These are phyloP conservation scores for Hirsutella rhossiliensis DNA, from an alignment of 2,329 filamentous ascomycete species.

Conservation along the genomic window DNA sequence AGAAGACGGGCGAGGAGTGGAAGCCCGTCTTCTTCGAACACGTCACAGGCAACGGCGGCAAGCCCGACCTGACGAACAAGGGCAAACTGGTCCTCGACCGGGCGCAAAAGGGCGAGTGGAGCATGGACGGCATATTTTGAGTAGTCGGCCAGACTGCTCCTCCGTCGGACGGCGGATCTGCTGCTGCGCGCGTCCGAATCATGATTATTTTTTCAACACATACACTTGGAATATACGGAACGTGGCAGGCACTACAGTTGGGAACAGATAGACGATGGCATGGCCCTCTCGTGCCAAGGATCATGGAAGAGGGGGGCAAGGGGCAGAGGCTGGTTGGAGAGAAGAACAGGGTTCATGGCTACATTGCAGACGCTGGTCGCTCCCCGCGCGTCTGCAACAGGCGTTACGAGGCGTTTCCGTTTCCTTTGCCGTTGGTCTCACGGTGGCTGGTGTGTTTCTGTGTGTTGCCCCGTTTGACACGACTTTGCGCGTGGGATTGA, in stretches of 20 bases:
- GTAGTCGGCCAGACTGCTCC: background rate
- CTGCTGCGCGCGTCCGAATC: no score
- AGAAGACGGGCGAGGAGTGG: slow-evolving; percentile 58
- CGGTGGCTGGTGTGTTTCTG: no score
- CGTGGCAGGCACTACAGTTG: background rate
- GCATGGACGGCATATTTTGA: slow-evolving; percentile 30
- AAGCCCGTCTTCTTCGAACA: slow-evolving; percentile 78
- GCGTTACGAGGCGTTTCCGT: no score
- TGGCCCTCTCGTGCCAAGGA: background rate
- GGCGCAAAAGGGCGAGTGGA: slow-evolving; percentile 42
- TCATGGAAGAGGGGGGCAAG: background rate
- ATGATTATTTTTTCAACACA: background rate
- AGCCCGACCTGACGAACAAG: slow-evolving; percentile 42
- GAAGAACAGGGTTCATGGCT: background rate
- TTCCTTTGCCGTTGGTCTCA: no score
- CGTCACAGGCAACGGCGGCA: slow-evolving; percentile 39
- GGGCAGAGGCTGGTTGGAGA: background rate
- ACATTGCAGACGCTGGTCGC: no score
- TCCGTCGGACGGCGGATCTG: no score
- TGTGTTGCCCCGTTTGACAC: no score
- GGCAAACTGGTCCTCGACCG: slow-evolving; percentile 36
- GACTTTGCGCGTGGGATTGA: no score
- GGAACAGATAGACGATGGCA: slow-evolving; percentile 1
- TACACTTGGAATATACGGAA: background rate
- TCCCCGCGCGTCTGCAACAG: no score